Evolutionary conservation across 805 yeast species (phyloP).

Genomic region (Yarrowia divulgata): DNA sequence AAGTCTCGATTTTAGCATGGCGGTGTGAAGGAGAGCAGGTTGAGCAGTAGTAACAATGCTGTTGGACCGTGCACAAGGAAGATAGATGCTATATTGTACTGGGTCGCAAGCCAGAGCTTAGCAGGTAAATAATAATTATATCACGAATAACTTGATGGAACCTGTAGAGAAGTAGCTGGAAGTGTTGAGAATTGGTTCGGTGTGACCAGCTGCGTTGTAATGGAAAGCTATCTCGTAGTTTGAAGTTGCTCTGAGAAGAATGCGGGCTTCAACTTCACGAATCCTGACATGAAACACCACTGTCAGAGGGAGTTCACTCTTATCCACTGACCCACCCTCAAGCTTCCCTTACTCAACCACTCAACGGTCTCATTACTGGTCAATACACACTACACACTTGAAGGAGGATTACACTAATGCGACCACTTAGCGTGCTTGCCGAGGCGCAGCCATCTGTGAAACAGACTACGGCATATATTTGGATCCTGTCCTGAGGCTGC

Average conservation of each 20-base stretch:
- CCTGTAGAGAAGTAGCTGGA: no score
- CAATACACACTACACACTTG: background rate
- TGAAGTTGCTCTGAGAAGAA: background rate
- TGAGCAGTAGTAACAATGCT: background rate
- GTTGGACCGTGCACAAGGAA: background rate
- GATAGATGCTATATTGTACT: constrained; percentile 1
- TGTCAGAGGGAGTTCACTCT: no score
- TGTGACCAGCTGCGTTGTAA: no score
- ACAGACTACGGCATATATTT: no score
- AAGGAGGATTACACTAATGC: no score
- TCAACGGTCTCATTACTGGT: background rate
- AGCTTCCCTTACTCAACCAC: background rate
- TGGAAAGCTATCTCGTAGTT: no score
- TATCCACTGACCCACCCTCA: no score
- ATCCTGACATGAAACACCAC: no score
- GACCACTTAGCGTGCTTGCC: background rate
- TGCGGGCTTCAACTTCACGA: no score
- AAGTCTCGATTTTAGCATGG: constrained; percentile 26
- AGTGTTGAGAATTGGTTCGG: no score
- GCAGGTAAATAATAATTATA: constrained; percentile 8
- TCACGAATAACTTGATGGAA: background rate
- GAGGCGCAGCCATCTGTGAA: background rate
- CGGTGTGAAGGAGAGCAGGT: background rate
- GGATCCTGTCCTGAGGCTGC: no score
- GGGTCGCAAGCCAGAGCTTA: background rate